Percentiles rank a stretch among this genome's conserved stretches.
These are phyloP conservation scores for Paecilomyces sp. DNA, from an alignment of 2,329 filamentous ascomycete species.

Conservation along the genomic window DNA sequence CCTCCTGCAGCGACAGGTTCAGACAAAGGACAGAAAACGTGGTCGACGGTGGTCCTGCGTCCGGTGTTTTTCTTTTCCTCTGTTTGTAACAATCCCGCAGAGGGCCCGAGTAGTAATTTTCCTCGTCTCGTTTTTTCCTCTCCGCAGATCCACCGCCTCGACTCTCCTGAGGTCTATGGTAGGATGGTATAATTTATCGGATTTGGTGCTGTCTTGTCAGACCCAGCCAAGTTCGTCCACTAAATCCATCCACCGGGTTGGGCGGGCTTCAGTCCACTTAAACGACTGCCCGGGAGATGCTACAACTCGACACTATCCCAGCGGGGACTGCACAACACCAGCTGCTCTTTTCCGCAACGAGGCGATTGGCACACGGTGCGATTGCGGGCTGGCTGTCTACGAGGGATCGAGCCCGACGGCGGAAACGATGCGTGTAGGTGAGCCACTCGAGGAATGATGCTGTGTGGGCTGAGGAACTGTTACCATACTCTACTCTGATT, in stretches of 20 bases:
- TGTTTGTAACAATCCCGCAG: constrained; percentile 22
- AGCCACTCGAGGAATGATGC: background rate
- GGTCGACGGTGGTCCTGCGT: constrained; percentile 6
- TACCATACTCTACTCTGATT: background rate
- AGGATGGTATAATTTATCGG: background rate
- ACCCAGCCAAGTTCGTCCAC: background rate
- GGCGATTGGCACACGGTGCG: background rate
- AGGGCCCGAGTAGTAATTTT: constrained; percentile 8
- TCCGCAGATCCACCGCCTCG: constrained; percentile 23
- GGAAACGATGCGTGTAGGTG: background rate
- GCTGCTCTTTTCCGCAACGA: background rate
- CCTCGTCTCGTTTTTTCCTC: constrained; percentile 10
- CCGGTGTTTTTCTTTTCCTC: constrained; percentile 30
- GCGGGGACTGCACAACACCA: background rate
- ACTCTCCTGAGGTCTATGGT: background rate
- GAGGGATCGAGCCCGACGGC: background rate
- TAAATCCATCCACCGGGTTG: background rate
- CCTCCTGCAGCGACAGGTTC: background rate
- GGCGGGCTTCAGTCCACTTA: constrained; percentile 1
- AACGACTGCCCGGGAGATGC: background rate
- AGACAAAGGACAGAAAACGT: background rate
- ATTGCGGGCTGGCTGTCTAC: background rate
- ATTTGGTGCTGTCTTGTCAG: background rate
- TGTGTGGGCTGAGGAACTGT: background rate
- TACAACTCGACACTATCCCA: background rate